Evolutionary conservation across 371 early-diverging fungal genomes (phyloP), one percentile per base, ranked within the genome.

Genomic region (Sporodiniella umbellata): DNA sequence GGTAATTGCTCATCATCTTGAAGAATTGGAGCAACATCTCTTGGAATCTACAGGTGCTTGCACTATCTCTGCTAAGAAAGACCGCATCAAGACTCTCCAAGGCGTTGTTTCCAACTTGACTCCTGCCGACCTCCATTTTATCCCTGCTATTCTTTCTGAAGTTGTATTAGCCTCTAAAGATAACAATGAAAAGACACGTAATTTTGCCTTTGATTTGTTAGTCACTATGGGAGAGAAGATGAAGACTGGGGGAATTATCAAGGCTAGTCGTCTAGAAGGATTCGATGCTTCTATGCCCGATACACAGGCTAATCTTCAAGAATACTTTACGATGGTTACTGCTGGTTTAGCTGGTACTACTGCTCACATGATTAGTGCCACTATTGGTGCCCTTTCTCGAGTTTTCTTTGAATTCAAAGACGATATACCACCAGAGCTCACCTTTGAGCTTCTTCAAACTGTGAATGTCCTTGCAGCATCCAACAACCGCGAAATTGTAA

Each of bases 281-380:
- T 78, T 84, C 72, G 81, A 82, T 26, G 75, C 70, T 18, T 59
- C 56, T 18, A 60, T 70, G 5, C 78, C 71, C 48, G 83, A 79
- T 57, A 67, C 76, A 8, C 49, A 58, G 24, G 85, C 85, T 5
- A 70, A 51, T 14, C 70, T 86, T 25, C 48, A 66, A 45, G 86
- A 86, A 51, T 86, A 74, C 53, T 86, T 92, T 54, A 85, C 84
- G 39, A 96, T 97, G 95, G 87, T 94, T 2, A 77, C 86, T 1
- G 98, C 99, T 31, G 99, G 98, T 71, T 78, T 98, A 56, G 95
- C 92, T 1, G 96, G 92, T 30, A 79, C 84, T 18, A 90, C 95
- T 3, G 84, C 95, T 3, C 85, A 89, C 54, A 95, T 98, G 95
- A 90, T 95, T 40, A 84, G 88, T 51, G 98, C 99, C 1, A 84